phyloP scores from a whole-genome alignment of 768 basidiomycete species.

The Mycena epipterygia region DNA sequence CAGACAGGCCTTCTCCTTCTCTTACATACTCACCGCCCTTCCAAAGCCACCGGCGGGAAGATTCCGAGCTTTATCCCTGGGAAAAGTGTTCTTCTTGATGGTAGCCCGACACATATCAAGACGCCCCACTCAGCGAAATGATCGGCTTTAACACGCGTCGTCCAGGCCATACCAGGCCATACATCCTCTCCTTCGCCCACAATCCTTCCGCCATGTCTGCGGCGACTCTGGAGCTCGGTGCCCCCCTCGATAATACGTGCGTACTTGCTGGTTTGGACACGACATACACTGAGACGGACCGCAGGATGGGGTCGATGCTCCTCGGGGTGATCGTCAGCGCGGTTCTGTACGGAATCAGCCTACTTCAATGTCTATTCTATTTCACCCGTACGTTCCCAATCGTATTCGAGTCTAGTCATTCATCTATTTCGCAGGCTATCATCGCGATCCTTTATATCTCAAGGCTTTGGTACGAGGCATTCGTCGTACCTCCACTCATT shows the following conservation, averaged over 20 bases:
- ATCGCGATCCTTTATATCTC: slow-evolving; percentile 56
- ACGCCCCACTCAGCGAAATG: slow-evolving; percentile 4
- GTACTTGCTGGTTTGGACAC: not conserved
- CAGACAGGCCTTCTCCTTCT: not conserved
- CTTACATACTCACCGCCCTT: not conserved
- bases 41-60: slow-evolving; percentile 2
- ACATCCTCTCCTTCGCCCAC: slow-evolving; percentile 5
- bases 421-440: slow-evolving; percentile 45
- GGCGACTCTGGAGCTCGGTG: slow-evolving; percentile 42
- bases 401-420: not conserved
- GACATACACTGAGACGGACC: not conserved
- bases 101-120: slow-evolving; percentile 7
- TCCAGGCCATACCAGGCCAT: too few relatives aligned
- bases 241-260: slow-evolving; percentile 51
- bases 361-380: slow-evolving; percentile 64
- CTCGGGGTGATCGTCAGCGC: slow-evolving; percentile 54
- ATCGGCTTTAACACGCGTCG: slow-evolving; percentile 23
- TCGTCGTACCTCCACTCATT: not conserved
- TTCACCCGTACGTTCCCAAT: slow-evolving; percentile 48
- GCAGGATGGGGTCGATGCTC: slow-evolving; percentile 60
- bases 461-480: slow-evolving; percentile 52
- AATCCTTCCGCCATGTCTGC: slow-evolving; percentile 26
- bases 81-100: too few relatives aligned
- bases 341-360: slow-evolving; percentile 58
- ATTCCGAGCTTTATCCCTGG: not conserved